Evolutionary conservation across 495 filamentous ascomycete genomes (phyloP), one percentile per base, ranked within the genome.

Genomic region (Cudoniella acicularis): DNA sequence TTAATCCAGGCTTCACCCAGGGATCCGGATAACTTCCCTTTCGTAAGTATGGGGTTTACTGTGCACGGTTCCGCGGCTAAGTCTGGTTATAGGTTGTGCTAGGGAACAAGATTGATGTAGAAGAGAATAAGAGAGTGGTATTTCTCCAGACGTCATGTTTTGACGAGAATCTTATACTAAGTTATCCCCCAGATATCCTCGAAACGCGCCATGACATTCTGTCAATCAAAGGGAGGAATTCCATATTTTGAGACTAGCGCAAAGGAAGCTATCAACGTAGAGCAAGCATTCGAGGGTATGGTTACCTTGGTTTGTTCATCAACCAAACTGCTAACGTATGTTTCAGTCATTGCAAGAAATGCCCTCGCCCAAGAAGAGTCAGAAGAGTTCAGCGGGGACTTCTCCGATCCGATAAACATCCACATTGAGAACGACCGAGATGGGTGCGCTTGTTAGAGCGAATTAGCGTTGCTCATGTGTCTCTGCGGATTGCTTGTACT

Each of bases 241-340:
- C 95, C 95, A 2, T 99, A 98, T 72, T 99, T 98, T 67, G 94
- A 99, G 82, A 98, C 94, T 6, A 97, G 92, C 74, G 94, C 94
- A 40, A 99, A 99, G 79, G 94, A 99, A 72, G 95, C 92, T 23
- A 85, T 96, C 69, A 97, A 98, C 65, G 94, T 99, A 13, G 94
- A 99, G 77, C 90, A 97, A 73, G 95, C 94, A 50, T 99, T 99
- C 70, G 94, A 98, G 79, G 90, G 93, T 96, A 73, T 62, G 77
- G 50, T 49, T 27, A 21, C 18, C 9, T 50, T 20, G 3, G 13
- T 20, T 41, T 46, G 21, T 4, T 18, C 20, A 11, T 36, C 6
- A 36, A 17, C 43, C 20, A 22, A 23, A 17, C 26, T 52, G 10
- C 17, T 13, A 24, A 3, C 21, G 47, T 18, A 45, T 18, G 17